A percentile compares a stretch with the other conserved stretches of the same genome.
phyloP scores from a whole-genome alignment of 441 rosid genomes.

The Arabidopsis lyrata region DNA sequence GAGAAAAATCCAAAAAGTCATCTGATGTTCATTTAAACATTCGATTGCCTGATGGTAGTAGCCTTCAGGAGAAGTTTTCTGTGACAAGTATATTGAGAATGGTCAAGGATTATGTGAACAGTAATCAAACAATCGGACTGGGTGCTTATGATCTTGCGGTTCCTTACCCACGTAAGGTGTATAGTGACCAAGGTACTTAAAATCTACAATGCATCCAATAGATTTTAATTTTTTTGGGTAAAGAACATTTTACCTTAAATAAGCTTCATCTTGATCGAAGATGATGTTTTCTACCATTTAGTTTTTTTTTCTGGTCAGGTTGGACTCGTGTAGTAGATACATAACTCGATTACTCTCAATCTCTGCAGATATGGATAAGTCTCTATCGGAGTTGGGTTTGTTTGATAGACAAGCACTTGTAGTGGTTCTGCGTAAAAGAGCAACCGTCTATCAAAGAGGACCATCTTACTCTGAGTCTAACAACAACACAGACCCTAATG shows the following conservation, averaged over 20 bases:
- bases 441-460: constrained; percentile 49
- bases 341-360: constrained; percentile 12
- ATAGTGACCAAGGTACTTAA: constrained; percentile 74
- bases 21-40: constrained; percentile 75
- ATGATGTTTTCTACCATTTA: constrained; percentile 14
- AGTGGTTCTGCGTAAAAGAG: constrained; percentile 65
- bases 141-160: constrained; percentile 77
- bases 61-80: constrained; percentile 75
- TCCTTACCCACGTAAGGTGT: constrained; percentile 83
- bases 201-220: constrained; percentile 15
- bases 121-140: constrained; percentile 54
- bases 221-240: not conserved
- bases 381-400: constrained; percentile 71
- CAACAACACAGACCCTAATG: constrained; percentile 46
- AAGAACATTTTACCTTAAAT: not conserved
- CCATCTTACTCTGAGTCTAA: constrained; percentile 48
- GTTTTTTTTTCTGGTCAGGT: not conserved
- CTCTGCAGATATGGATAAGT: constrained; percentile 71
- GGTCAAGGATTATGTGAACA: constrained; percentile 78
- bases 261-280: constrained; percentile 4
- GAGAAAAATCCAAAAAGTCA: constrained; percentile 38
- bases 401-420: constrained; percentile 82
- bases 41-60: constrained; percentile 69
- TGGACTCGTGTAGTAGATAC: not conserved
- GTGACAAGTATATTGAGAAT: constrained; percentile 60